phyloP scores from a whole-genome alignment of 768 basidiomycete species.

The Dioszegia aurantiaca region DNA sequence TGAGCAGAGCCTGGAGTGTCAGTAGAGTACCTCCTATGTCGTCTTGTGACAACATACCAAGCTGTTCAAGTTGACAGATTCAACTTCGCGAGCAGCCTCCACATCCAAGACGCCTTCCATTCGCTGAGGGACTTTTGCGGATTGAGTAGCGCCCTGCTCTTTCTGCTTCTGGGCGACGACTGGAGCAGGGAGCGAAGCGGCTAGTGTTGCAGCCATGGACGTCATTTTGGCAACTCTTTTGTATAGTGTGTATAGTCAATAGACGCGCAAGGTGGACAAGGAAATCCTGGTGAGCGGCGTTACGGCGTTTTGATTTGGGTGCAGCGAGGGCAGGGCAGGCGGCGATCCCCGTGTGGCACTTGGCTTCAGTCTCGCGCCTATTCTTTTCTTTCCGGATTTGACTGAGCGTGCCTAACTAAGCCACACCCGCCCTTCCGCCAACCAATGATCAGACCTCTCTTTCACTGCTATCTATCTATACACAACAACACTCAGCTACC shows the following conservation, averaged over 20 bases:
- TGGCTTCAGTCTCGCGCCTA: background rate
- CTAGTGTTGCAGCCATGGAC: constrained; percentile 90
- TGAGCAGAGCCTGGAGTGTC: constrained; percentile 70
- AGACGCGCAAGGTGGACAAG: constrained; percentile 1
- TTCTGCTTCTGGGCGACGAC: constrained; percentile 41
- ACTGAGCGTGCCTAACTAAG: background rate
- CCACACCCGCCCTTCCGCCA: background rate
- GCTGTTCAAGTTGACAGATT: constrained; percentile 76
- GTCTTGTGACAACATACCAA: constrained; percentile 60
- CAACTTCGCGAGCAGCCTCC: constrained; percentile 80
- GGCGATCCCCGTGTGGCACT: background rate
- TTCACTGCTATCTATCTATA: background rate
- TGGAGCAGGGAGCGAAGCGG: constrained; percentile 60
- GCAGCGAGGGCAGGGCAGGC: background rate
- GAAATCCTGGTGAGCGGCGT: constrained; percentile 1
- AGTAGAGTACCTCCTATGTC: background rate
- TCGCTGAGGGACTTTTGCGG: constrained; percentile 76
- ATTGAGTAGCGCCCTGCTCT: constrained; percentile 56
- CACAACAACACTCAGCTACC: background rate
- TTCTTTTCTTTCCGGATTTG: background rate
- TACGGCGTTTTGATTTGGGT: background rate
- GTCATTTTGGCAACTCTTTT: constrained; percentile 50
- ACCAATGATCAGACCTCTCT: background rate
- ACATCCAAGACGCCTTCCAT: constrained; percentile 92
- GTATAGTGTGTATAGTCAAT: constrained; percentile 1